Base-by-base conservation (phyloP, 495 filamentous ascomycete species). In the Aspergillus affinis region DNA sequence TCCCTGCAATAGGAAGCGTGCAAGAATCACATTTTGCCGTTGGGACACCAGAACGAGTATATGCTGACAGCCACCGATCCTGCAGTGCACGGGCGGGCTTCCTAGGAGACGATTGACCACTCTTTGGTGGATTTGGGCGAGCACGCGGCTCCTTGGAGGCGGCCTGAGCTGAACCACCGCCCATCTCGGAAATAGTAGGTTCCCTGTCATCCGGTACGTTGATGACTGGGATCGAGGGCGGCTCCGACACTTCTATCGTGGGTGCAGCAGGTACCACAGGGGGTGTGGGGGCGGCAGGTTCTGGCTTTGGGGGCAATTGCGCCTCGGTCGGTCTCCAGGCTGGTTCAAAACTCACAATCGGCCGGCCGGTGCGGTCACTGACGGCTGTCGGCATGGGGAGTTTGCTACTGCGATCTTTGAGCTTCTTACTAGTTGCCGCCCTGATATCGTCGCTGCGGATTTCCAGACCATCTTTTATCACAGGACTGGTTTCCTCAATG, bases 261-360 rank as follows among this genome's bases (percentile, higher is more conserved):
- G 84, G 85, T 29, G 82, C 65, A 46, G 73, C 41, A 30, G 76
- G 76, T 15, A 67, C 70, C 8, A 74, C 69, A 2, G 70, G 65
- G 30, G 74, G 65, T 20, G 78, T 63, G 29, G 73, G 69, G 7
- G 69, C 59, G 30, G 66, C 47, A 8, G 67, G 62, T 21, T 55
- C 64, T 7, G 51, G 62, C 27, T 70, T 56, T 6, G 44, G 45
- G 32, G 58, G 50, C 51, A 64, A 55, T 63, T 70, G 23, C 51
- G 72, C 60, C 59, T 75, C 71, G 9, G 52, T 78, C 57, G 90
- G 84, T 75, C 86, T 89, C 91, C 90, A 94, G 72, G 86, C 79
- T 64, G 78, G 80, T 71, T 92, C 84, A 79, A 97, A 97, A 81
- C 92, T 96, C 77, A 97, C 91, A 72, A 97, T 97, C 54, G 91